Evolutionary conservation across 805 yeast species (phyloP).

Genomic region (Yarrowia keelungensis): DNA sequence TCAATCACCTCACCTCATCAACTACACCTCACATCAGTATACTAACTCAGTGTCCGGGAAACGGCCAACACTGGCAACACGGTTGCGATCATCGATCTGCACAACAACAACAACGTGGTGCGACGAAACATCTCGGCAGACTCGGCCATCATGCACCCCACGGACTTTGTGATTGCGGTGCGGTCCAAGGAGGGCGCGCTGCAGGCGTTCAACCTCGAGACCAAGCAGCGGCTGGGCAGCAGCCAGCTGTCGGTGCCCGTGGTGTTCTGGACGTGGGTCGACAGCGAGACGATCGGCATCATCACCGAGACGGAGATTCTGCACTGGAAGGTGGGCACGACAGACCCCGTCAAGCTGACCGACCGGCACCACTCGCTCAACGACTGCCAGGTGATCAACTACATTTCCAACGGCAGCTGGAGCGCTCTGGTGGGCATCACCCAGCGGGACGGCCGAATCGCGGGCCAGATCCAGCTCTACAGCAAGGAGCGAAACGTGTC

Average conservation of each 20-base stretch:
- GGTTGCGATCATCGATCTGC: constrained; percentile 90
- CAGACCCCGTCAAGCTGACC: constrained; percentile 81
- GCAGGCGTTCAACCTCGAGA: constrained; percentile 87
- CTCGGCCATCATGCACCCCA: constrained; percentile 95
- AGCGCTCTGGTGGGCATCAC: constrained; percentile 94
- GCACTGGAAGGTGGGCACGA: constrained; percentile 78
- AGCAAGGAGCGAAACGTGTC: constrained; percentile 89
- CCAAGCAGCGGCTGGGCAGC: constrained; percentile 88
- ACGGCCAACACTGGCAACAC: constrained; percentile 61
- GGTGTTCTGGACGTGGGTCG: constrained; percentile 94
- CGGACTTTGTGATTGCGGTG: constrained; percentile 84
- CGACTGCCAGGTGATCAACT: constrained; percentile 88
- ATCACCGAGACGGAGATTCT: constrained; percentile 78
- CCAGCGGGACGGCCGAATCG: constrained; percentile 91
- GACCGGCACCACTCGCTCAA: constrained; percentile 78
- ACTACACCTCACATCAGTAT: neutral
- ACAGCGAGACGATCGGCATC: constrained; percentile 74
- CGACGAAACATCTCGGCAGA: constrained; percentile 97
- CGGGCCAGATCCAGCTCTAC: constrained; percentile 93
- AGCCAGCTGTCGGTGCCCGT: constrained; percentile 87
- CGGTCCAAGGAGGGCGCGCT: constrained; percentile 96
- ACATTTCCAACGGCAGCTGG: constrained; percentile 89
- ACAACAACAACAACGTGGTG: constrained; percentile 76
- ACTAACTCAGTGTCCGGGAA: constrained; percentile 52
- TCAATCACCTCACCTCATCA: neutral